Evolutionary conservation across 148 eudicot genomes (phyloP).

Genomic region (Salicornia ramosissima): DNA sequence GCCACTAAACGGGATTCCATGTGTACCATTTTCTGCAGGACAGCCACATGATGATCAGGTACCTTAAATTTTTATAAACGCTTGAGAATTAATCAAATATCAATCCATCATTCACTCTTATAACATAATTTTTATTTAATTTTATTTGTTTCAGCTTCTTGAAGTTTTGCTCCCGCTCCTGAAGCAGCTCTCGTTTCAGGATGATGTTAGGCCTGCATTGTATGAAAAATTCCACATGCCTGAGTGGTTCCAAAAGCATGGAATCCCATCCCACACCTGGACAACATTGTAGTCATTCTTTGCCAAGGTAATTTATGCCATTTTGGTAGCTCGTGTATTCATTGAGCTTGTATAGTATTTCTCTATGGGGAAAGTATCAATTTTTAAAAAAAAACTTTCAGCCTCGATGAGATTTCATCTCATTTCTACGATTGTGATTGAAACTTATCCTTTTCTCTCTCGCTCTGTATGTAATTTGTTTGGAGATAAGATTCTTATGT

Average conservation of each 20-base stretch:
- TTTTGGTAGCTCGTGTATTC: conserved; percentile 22
- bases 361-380: conserved; percentile 18
- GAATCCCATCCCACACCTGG: conserved; percentile 67
- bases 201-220: conserved; percentile 71
- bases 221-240: conserved; percentile 88
- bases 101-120: background rate
- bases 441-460: conserved; percentile 1
- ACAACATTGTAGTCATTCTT: conserved; percentile 36
- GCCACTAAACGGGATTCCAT: conserved; percentile 91
- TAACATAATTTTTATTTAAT: background rate
- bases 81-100: background rate
- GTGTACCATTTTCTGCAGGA: conserved; percentile 92
- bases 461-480: conserved; percentile 30
- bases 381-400: conserved; percentile 2
- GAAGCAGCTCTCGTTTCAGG: conserved; percentile 63
- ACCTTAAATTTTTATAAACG: background rate
- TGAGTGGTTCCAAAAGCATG: conserved; percentile 95
- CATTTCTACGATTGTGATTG: conserved; percentile 17
- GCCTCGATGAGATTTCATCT: conserved; percentile 20
- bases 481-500: conserved; percentile 29
- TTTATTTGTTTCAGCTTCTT: conserved; percentile 55
- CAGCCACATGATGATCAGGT: conserved; percentile 94
- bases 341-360: conserved; percentile 42
- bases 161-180: conserved; percentile 85
- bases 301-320: conserved; percentile 27